Evolutionary conservation across 495 filamentous ascomycete genomes (phyloP).

Genomic region (Sabuloglossum arenarium): DNA sequence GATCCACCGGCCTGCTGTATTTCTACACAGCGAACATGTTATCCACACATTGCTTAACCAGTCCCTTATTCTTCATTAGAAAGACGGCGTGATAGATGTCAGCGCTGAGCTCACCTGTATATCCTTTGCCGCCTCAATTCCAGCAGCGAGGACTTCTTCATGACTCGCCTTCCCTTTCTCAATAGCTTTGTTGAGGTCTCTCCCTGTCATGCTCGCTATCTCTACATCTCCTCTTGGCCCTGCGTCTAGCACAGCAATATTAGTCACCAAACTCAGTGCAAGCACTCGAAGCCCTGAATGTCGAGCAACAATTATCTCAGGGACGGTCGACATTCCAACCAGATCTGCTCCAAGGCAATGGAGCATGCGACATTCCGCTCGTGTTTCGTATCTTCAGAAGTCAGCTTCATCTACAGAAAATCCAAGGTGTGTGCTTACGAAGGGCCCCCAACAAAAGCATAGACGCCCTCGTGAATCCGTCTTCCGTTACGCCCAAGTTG

Average conservation of each 20-base stretch:
- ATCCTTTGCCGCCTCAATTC: conserved; percentile 37
- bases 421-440: conserved; percentile 22
- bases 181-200: conserved; percentile 33
- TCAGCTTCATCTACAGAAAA: neutral
- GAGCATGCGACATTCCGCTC: conserved; percentile 59
- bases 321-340: conserved; percentile 64
- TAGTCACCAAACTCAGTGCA: conserved; percentile 60
- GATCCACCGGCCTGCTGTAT: neutral
- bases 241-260: conserved; percentile 42
- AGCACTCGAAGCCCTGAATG: conserved; percentile 50
- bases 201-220: conserved; percentile 20
- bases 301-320: conserved; percentile 53
- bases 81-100: neutral
- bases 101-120: conserved; percentile 32
- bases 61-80: neutral
- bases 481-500: conserved; percentile 21
- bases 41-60: conserved; percentile 19
- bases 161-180: conserved; percentile 48
- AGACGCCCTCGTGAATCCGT: conserved; percentile 49
- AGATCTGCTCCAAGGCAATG: conserved; percentile 44
- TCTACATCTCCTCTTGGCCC: conserved; percentile 37
- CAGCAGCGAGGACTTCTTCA: conserved; percentile 49
- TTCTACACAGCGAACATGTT: conserved; percentile 7
- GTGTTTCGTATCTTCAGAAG: conserved; percentile 42
- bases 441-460: conserved; percentile 54